Conservation (phyloP, 2,329 filamentous ascomycete species). For the Graphilbum ipis-grandicollis region DNA sequence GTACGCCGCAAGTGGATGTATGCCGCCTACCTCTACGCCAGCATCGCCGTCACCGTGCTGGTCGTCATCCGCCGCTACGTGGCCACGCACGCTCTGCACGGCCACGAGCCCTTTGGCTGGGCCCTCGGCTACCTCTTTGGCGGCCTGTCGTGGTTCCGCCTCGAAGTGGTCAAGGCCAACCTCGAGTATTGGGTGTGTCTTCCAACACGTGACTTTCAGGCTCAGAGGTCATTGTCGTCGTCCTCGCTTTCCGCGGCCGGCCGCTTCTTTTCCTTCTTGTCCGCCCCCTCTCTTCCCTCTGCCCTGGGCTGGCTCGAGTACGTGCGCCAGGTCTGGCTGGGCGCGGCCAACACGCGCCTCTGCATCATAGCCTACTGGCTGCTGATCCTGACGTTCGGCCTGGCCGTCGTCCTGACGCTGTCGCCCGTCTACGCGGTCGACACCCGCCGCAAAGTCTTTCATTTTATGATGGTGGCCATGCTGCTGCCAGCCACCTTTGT, state of each 20-base stretch:
- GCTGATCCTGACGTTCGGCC: conserved; percentile 48
- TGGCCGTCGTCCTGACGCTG: conserved; percentile 58
- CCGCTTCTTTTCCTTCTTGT: no score
- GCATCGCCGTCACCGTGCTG: conserved; percentile 49
- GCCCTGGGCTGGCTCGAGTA: conserved; percentile 44
- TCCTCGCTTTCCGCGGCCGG: conserved; percentile 6
- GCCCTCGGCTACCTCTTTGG: conserved; percentile 79
- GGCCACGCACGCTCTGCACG: conserved; percentile 44
- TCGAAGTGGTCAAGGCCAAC: conserved; percentile 49
- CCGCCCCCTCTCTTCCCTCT: conserved; percentile 20
- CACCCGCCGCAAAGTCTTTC: conserved; percentile 90
- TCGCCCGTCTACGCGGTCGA: conserved; percentile 76
- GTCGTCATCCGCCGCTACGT: conserved; percentile 57
- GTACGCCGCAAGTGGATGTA: conserved; percentile 66
- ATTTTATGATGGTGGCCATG: conserved; percentile 97
- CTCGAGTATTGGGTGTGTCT: conserved; percentile 63
- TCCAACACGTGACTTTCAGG: no score
- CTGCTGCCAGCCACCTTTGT: conserved; percentile 73
- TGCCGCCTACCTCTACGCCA: conserved; percentile 58
- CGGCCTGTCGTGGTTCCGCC: conserved; percentile 54
- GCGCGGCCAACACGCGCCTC: conserved; percentile 69
- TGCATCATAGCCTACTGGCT: conserved; percentile 59
- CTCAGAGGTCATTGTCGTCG: neutral
- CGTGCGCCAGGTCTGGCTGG: conserved; percentile 46
- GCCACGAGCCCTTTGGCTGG: conserved; percentile 79